Base-by-base conservation (phyloP, 176 grass and related monocot genomes). In the Avena atlantica region DNA sequence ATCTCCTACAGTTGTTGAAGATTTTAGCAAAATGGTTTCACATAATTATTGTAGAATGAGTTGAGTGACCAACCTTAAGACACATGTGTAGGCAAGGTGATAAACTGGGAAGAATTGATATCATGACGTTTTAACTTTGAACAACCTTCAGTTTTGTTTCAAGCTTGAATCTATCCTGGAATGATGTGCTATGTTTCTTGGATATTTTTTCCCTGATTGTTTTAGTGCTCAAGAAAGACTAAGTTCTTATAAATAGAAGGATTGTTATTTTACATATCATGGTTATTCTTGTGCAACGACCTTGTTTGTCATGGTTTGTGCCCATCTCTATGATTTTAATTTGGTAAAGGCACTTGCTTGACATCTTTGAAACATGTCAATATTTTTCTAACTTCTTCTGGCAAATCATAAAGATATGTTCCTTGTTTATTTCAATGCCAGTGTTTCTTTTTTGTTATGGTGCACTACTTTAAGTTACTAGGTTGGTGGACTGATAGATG, bases 401-500 rank as follows among this genome's bases (percentile, higher is more conserved):
- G 25, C 48, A 76, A 55, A 6, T 76, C 40, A 42, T 42, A 42
- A 42, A 42, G 40, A 42, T 42, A 42, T 42, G 40, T 42, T 42
- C 5, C 6, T 42, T 42, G 23, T 75, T 52, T 51, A 75, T 47
- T 25, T 51, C 14, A 75, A 51, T 3, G 7, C n/a, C 5, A 24
- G 45, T 48, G 12, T 24, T 74, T 74, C 47, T 75, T 29, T 42
- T 49, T 76, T 76, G 15, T 31, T 55, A 69, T 31, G 40, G 4
- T 82, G 7, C 12, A 49, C 25, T 81, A 21, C 25, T 51, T 15
- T 51, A 8, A 20, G 47, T 23, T 75, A 24, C 11, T 25, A 81
- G 64, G 42, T 77, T 77, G 74, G 15, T 77, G 25, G 50, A 77
- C 63, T 87, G 57, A 66, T 49, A 56, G 44, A 76, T 74, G 62